Base-by-base conservation (phyloP, 495 filamentous ascomycete genomes). In the Penicillium verhagenii region DNA sequence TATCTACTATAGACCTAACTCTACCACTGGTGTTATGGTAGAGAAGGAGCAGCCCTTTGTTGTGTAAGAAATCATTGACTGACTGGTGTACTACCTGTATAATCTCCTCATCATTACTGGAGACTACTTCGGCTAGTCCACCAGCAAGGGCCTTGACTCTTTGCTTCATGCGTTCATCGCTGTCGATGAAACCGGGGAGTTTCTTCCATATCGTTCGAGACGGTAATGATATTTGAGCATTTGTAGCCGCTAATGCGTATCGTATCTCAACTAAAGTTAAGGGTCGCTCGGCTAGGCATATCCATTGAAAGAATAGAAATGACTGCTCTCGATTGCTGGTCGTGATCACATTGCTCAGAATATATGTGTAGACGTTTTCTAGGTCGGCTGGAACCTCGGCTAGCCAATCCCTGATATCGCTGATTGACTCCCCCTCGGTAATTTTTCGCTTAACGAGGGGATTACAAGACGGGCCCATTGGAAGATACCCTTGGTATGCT, bases 51-150 rank as follows among this genome's bases (percentile, higher is more conserved):
- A 58, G 50, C 21, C 56, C 50, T 50, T 58, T 58, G 10, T 8
- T 14, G 35, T 37, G 50, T 5, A 56, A 44, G 53, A 53, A 60
- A 31, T 60, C 58, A 29, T 56, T 60, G 37, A 60, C 58, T 14
- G 53, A 57, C 42, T 61, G 54, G 47, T 61, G 58, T 13, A 61
- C 44, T 7, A 52, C 52, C 40, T 61, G 54, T 16, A 61, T 31
- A n/a, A 21, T 61, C 3, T 51, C 43, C 7, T 35, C 0, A 13
- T 25, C 21, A 4, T 14, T 6, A 20, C 37, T 57, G 25, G 3
- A 28, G 31, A 47, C 29, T 43, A 61, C 39, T 40, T 57, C 54
- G 1, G 51, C 49, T 18, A 61, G 6, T 50, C 58, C 58, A 50
- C 58, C 58, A 21, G 58, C 38, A 25, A 61, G 50, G 23, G 44